A percentile compares a stretch with the other conserved stretches of the same genome.
Conservation (phyloP, 805 yeast genomes). For the Sporopachydermia quercuum region DNA sequence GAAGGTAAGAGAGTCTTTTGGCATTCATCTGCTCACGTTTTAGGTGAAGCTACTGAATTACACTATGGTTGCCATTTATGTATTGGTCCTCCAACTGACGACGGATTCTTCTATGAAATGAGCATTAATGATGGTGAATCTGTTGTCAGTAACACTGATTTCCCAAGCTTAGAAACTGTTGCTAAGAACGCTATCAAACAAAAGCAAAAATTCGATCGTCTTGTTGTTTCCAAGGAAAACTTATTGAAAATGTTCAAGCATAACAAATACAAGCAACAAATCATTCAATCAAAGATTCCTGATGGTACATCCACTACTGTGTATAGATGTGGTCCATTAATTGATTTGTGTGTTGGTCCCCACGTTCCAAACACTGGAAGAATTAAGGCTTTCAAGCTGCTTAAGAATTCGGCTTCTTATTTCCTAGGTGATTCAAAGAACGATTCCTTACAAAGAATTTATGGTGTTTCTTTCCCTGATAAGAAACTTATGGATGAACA, state of each 20-base stretch:
- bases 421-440: slow-evolving; percentile 86
- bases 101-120: slow-evolving; percentile 96
- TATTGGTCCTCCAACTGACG: slow-evolving; percentile 94
- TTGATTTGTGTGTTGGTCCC: slow-evolving; percentile 95
- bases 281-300: slow-evolving; percentile 79
- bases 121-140: slow-evolving; percentile 63
- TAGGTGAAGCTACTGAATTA: slow-evolving; percentile 97
- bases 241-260: slow-evolving; percentile 85
- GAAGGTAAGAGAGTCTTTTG: slow-evolving; percentile 95
- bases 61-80: slow-evolving; percentile 88
- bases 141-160: slow-evolving; percentile 71
- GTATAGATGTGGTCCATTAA: slow-evolving; percentile 93
- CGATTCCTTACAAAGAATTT: slow-evolving; percentile 92
- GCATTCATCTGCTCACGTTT: slow-evolving; percentile 97
- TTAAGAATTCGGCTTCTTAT: slow-evolving; percentile 93
- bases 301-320: slow-evolving; percentile 95
- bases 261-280: slow-evolving; percentile 87
- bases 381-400: slow-evolving; percentile 83
- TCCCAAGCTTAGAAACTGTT: slow-evolving; percentile 67
- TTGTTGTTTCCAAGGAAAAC: slow-evolving; percentile 84
- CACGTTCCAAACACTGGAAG: slow-evolving; percentile 96
- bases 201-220: slow-evolving; percentile 88
- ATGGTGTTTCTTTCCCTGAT: slow-evolving; percentile 98
- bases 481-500: slow-evolving; percentile 92
- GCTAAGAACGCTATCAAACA: slow-evolving; percentile 86